Conservation (phyloP, 2,329 filamentous ascomycete genomes). For the Coniochaeta ligniaria region DNA sequence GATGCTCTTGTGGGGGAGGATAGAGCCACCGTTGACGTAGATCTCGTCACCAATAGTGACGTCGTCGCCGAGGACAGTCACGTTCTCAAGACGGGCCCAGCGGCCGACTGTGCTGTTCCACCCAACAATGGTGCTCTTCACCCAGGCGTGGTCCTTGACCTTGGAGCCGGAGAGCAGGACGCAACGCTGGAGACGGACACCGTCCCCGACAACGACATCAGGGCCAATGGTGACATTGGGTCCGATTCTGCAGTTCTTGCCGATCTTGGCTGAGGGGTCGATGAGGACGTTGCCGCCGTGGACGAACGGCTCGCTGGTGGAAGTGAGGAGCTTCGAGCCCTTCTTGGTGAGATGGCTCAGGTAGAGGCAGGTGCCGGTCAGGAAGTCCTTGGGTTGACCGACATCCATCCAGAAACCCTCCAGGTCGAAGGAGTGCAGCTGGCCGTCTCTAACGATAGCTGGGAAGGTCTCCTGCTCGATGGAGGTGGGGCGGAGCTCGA, state of each 20-base stretch:
- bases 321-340: conserved; percentile 74
- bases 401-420: conserved; percentile 99
- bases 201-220: conserved; percentile 85
- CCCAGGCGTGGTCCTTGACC: conserved; percentile 97
- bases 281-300: conserved; percentile 94
- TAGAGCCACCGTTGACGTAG: conserved; percentile 94
- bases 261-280: conserved; percentile 89
- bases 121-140: conserved; percentile 97
- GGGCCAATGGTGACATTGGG: conserved; percentile 96
- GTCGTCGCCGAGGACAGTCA: conserved; percentile 95
- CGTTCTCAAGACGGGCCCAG: conserved; percentile 96
- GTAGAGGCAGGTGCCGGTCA: conserved; percentile 92
- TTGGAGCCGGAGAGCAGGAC: conserved; percentile 84
- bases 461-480: conserved; percentile 99
- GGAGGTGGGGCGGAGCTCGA: conserved; percentile 91
- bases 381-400: conserved; percentile 96
- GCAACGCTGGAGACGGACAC: conserved; percentile 87
- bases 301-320: conserved; percentile 69
- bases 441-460: conserved; percentile 79
- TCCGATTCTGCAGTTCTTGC: conserved; percentile 96
- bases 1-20: conserved; percentile 97
- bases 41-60: conserved; percentile 97
- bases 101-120: conserved; percentile 96
- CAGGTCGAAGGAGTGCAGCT: conserved; percentile 92
- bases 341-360: conserved; percentile 89